Percentiles rank a stretch among this genome's conserved stretches.
Evolutionary conservation across 306 rosid species (phyloP).

Genomic region (Vigna unguiculata): DNA sequence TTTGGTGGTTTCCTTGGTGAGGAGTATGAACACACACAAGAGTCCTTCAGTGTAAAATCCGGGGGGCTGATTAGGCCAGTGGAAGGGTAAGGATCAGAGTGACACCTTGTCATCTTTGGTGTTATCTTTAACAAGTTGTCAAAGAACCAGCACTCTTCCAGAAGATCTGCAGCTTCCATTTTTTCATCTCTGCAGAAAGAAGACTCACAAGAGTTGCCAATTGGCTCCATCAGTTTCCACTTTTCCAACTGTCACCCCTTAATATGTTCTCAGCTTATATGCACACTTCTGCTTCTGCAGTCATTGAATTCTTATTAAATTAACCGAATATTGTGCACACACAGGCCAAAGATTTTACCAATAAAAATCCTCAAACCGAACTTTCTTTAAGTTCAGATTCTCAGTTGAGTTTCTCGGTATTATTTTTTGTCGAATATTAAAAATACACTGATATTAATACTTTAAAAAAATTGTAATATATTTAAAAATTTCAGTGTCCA

Average conservation of each 20-base stretch:
- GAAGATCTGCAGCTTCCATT: conserved; percentile 67
- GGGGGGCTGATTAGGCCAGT: conserved; percentile 37
- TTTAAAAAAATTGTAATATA: too few relatives aligned
- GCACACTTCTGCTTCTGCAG: conserved; percentile 2
- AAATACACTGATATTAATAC: too few relatives aligned
- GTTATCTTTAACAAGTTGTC: conserved; percentile 62
- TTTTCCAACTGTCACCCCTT: conserved; percentile 43
- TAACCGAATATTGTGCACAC: conserved; percentile 34
- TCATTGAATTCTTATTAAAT: conserved; percentile 10
- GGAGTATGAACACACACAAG: conserved; percentile 24
- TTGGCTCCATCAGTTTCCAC: conserved; percentile 59
- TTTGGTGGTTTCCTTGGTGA: conserved; percentile 35
- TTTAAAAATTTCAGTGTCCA: too few relatives aligned
- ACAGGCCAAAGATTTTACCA: conserved; percentile 21
- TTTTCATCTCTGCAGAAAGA: conserved; percentile 54
- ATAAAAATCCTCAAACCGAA: conserved; percentile 36
- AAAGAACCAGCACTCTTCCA: conserved; percentile 87
- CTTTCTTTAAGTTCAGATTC: too few relatives aligned
- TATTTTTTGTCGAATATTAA: too few relatives aligned
- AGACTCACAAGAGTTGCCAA: conserved; percentile 53
- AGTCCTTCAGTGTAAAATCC: conserved; percentile 47
- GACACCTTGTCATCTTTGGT: conserved; percentile 63
- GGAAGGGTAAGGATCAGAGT: conserved; percentile 72
- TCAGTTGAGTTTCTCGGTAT: too few relatives aligned
- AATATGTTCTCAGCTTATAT: conserved; percentile 31